Evolutionary conservation across 441 rosid species (phyloP), one percentile per base, ranked within the genome.

Genomic region (Populus hybrid): DNA sequence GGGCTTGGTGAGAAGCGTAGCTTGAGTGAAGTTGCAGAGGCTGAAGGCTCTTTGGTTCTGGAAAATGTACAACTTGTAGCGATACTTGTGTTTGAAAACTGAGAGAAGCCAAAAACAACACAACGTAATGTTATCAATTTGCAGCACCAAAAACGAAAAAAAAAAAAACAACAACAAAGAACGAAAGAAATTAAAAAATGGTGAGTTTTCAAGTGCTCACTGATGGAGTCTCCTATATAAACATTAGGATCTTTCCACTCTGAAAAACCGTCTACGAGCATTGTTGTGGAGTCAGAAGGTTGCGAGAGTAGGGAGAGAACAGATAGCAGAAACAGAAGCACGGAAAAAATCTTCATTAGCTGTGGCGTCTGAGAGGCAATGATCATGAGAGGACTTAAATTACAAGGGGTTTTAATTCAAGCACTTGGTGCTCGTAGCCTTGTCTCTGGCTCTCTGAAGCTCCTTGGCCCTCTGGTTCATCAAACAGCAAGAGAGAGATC

Each of bases 31-130:
- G 83, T 93, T 85, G 88, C 98, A 95, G 88, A 90, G 85, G 75
- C 80, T 78, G 86, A 89, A 93, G 77, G 98, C 97, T 82, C 85
- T 85, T 83, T 88, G 81, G 83, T 77, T 95, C 86, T 85, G 86
- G 91, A 93, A 95, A 85, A 95, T 95, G 93, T 89, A 93, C 81
- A 95, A 93, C 12, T 79, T 83, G 84, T 86, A 83, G 82, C 81
- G 86, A 72, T 91, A 78, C 91, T 92, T 89, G 83, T 89, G 96
- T 77, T 85, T 91, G 92, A 93, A 95, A 78, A 88, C 98, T 95
- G 87, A 73, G 50, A 53, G 0, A 30, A 24, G 11, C 21, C 59
- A 28, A 20, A 8, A 8, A 42, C 67, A 20, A 69, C 26, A 66
- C 23, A 61, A 40, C n/a, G 70, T 32, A 68, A 53, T 32, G 72